phyloP scores from a whole-genome alignment of 345 rosid species.

The Citrus mangshanensis region DNA sequence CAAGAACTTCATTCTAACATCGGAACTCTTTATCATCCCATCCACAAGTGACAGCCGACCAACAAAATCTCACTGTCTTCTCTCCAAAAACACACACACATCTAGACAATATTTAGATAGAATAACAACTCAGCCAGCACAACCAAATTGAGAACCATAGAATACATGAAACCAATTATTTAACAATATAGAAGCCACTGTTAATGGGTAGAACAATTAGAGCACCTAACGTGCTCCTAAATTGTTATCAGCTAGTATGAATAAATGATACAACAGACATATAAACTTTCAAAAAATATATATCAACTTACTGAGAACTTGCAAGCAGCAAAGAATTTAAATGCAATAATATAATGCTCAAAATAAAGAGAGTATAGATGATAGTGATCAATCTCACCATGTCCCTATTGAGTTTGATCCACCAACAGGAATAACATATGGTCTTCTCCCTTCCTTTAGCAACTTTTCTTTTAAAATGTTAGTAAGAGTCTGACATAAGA shows the following conservation, averaged over 20 bases:
- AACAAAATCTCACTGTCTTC: neutral
- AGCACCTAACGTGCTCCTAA: neutral
- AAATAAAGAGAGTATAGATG: neutral
- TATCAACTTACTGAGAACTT: neutral
- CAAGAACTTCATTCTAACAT: neutral
- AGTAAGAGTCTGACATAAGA: conserved; percentile 63
- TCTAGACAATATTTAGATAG: neutral
- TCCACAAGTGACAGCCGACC: too few relatives aligned
- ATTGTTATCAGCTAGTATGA: neutral
- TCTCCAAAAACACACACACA: neutral
- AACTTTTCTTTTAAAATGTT: conserved; percentile 68
- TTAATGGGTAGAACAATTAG: neutral
- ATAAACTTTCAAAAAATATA: neutral
- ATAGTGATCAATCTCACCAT: conserved; percentile 53
- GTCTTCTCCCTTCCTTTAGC: conserved; percentile 74
- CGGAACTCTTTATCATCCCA: neutral
- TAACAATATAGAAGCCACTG: neutral
- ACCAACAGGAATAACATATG: conserved; percentile 92
- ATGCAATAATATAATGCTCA: neutral
- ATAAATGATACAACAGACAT: neutral
- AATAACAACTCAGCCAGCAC: neutral
- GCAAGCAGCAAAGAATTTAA: neutral
- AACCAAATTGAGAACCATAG: neutral
- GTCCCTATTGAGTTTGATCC: conserved; percentile 95
- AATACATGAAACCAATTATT: neutral